Evolutionary conservation across 179 eudicot genomes (phyloP).

Genomic region (Spinacia oleracea): DNA sequence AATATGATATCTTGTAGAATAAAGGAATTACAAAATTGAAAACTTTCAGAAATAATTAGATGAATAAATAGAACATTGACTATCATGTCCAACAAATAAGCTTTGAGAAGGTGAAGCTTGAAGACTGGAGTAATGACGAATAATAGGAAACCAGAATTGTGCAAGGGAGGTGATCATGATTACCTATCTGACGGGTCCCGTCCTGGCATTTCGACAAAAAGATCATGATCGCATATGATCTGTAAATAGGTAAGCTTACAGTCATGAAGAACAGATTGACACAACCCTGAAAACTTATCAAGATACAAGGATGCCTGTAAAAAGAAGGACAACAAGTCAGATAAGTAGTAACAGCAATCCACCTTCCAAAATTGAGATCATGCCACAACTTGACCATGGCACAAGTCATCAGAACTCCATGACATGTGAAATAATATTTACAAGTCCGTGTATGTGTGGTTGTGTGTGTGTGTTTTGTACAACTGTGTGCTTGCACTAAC

Average conservation of each 20-base stretch:
- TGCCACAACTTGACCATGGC: neutral
- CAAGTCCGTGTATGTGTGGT: too few relatives aligned
- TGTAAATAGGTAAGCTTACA: slow-evolving; percentile 99
- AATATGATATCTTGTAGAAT: neutral
- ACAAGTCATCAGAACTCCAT: neutral
- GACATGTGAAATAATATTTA: neutral
- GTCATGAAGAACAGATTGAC: slow-evolving; percentile 89
- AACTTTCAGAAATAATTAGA: neutral
- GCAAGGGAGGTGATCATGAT: neutral
- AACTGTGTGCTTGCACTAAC: neutral
- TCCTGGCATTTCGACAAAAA: slow-evolving; percentile 99
- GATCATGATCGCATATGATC: slow-evolving; percentile 97
- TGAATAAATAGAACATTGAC: neutral
- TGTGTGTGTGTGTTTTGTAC: too few relatives aligned
- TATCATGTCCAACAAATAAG: neutral
- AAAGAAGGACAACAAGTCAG: neutral
- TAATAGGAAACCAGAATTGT: neutral
- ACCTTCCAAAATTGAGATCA: slow-evolving; percentile 5
- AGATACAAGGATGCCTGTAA: slow-evolving; percentile 91
- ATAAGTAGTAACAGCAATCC: neutral
- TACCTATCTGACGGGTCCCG: slow-evolving; percentile 99
- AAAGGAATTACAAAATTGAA: neutral
- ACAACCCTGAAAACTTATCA: slow-evolving; percentile 94
- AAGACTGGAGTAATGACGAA: neutral
- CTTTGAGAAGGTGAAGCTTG: neutral